These are phyloP conservation scores for Dendrocalamus sinicus DNA, from an alignment of 176 grass and related monocot genomes.

Conservation along the genomic window DNA sequence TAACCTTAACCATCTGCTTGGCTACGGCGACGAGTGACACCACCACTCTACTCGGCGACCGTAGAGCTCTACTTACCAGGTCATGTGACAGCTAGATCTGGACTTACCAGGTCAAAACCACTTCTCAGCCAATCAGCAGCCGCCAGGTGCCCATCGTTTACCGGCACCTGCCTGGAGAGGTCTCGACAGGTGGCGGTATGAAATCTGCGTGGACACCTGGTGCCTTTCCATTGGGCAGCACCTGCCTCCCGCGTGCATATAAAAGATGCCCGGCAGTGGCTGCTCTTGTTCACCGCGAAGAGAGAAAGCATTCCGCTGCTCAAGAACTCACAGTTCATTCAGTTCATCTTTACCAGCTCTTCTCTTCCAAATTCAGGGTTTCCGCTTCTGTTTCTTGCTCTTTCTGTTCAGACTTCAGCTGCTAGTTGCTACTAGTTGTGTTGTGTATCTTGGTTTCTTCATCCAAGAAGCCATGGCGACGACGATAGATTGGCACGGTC, in stretches of 20 bases:
- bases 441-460: background rate
- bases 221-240: constrained; percentile 10
- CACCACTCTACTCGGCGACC: background rate
- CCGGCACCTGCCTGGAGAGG: constrained; percentile 52
- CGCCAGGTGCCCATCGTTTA: constrained; percentile 37
- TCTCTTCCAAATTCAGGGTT: background rate
- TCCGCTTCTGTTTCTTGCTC: constrained; percentile 19
- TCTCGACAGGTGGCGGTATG: constrained; percentile 44
- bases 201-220: constrained; percentile 17
- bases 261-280: constrained; percentile 48
- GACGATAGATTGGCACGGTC: constrained; percentile 54
- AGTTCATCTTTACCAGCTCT: constrained; percentile 6
- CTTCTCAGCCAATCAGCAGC: constrained; percentile 24
- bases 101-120: constrained; percentile 50
- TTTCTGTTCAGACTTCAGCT: background rate
- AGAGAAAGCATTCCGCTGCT: background rate
- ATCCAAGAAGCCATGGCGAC: constrained; percentile 53
- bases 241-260: constrained; percentile 42
- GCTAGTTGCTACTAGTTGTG: background rate
- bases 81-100: constrained; percentile 44
- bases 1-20: background rate
- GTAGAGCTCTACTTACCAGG: background rate
- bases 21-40: background rate
- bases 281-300: constrained; percentile 39
- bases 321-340: constrained; percentile 8